Evolutionary conservation across 2,329 filamentous ascomycete species (phyloP).

Genomic region (Myotisia sp.): DNA sequence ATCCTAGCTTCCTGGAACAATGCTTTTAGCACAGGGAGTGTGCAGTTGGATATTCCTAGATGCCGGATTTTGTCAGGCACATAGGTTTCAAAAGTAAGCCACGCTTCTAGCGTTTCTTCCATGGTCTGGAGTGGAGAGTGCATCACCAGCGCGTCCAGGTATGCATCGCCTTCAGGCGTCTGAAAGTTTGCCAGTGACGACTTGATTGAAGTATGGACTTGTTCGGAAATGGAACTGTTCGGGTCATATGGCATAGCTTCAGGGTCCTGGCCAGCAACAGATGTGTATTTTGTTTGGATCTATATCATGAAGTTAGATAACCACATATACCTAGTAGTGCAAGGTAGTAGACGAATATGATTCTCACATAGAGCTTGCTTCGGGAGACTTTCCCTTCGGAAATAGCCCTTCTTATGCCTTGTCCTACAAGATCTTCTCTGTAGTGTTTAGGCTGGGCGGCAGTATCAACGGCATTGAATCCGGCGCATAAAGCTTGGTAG

Average conservation of each 20-base stretch:
- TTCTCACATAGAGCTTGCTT: constrained; percentile 49
- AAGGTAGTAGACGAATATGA: too few relatives aligned
- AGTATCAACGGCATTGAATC: constrained; percentile 63
- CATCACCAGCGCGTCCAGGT: constrained; percentile 46
- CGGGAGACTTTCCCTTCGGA: constrained; percentile 43
- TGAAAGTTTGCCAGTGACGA: constrained; percentile 53
- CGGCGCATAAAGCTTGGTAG: constrained; percentile 49
- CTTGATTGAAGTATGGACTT: constrained; percentile 52
- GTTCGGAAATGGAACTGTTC: constrained; percentile 42
- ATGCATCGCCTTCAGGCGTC: constrained; percentile 27
- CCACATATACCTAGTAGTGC: too few relatives aligned
- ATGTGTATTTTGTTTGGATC: constrained; percentile 76
- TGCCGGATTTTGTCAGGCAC: constrained; percentile 50
- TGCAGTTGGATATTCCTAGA: constrained; percentile 64
- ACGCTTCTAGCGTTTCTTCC: constrained; percentile 46
- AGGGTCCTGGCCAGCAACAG: constrained; percentile 47
- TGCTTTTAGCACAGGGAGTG: constrained; percentile 40
- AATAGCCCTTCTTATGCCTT: constrained; percentile 50
- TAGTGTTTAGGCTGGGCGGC: constrained; percentile 69
- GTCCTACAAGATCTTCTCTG: constrained; percentile 54
- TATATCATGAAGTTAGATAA: too few relatives aligned
- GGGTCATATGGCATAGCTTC: constrained; percentile 50
- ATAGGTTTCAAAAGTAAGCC: constrained; percentile 51
- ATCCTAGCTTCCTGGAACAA: constrained; percentile 36
- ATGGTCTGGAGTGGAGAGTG: constrained; percentile 42